These are phyloP conservation scores for Aspergillus sp. DNA, from an alignment of 2,329 filamentous ascomycete genomes.

Conservation along the genomic window DNA sequence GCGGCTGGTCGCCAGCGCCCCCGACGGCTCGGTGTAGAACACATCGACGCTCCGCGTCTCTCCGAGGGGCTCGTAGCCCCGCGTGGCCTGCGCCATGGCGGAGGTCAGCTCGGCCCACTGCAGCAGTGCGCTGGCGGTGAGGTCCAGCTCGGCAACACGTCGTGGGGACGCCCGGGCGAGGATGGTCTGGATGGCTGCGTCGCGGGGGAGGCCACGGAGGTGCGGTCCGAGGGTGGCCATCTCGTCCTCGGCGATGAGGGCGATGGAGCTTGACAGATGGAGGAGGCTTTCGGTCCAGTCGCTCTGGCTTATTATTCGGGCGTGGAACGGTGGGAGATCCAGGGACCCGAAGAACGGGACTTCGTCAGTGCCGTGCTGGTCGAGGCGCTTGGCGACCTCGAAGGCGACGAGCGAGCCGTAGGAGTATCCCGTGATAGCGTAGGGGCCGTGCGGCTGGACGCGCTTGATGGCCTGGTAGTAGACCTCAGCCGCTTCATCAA, in stretches of 20 bases:
- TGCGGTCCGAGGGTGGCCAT: not conserved
- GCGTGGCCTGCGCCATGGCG: conserved; percentile 37
- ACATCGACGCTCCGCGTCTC: conserved; percentile 40
- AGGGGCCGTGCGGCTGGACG: conserved; percentile 50
- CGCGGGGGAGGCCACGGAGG: not conserved
- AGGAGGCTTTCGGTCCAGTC: conserved; percentile 40
- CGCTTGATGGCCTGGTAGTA: conserved; percentile 44
- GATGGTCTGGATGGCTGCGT: conserved; percentile 11
- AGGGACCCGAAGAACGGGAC: conserved; percentile 48
- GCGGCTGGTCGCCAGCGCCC: conserved; percentile 16
- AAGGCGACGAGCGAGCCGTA: conserved; percentile 53
- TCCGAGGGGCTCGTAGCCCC: conserved; percentile 46
- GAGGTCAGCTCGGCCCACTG: conserved; percentile 36
- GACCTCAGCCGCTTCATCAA: conserved; percentile 40
- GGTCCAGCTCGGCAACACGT: conserved; percentile 17
- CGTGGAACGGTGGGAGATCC: conserved; percentile 53
- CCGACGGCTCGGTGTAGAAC: conserved; percentile 40
- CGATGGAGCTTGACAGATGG: conserved; percentile 43
- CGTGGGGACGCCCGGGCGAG: conserved; percentile 3
- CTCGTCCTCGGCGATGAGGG: conserved; percentile 34
- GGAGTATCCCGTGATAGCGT: conserved; percentile 53
- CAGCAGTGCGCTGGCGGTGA: conserved; percentile 22
- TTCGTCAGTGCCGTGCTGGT: conserved; percentile 30
- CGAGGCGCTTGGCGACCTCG: conserved; percentile 49
- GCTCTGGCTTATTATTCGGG: conserved; percentile 41